Evolutionary conservation across 768 basidiomycete genomes (phyloP), one percentile per base, ranked within the genome.

Genomic region (Chalciporus piperatus): DNA sequence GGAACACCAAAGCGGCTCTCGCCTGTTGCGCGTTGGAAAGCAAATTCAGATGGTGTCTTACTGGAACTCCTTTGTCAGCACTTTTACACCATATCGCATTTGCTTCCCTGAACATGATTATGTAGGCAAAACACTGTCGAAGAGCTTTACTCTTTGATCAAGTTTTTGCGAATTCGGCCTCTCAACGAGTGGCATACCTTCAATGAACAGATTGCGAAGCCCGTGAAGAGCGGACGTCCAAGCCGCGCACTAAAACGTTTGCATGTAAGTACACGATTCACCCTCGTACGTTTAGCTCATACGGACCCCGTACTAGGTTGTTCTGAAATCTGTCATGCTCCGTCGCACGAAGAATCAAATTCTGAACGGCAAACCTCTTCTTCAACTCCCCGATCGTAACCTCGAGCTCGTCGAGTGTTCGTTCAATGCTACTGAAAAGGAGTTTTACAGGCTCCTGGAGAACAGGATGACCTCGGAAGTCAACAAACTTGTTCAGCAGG

Each of bases 41-140:
- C 13, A 90, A 88, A 61, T 93, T 79, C 67, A 77, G 89, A 47
- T 97, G 94, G 94, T 90, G 87, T 66, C 70, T 95, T 50, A 94
- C 91, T 6, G 93, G 88, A 25, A 90, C 89, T 17, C 87, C 89
- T 0, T 79, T 90, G 85, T 85, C 58, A 33, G 71, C 54, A 27
- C 5, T 17, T 19, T 39, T 45, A 7, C 25, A 37, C 44, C 40
- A 4, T 30, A 47, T 13, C 32, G 19, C 17, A 19, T 4, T 4
- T 6, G 60, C 47, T 48, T 52, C 27, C 45, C 23, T 50, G 23
- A 19, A 11, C 11, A 9, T 42, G 3, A 43, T 22, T 17, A 25
- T 41, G 12, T 37, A 87, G 84, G 79, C 87, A 98, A 76, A 98
- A 99, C 72, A 86, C 76, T 44, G 87, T 98, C 16, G 84, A 87